Percentiles rank a stretch among this genome's conserved stretches.
Evolutionary conservation across 768 basidiomycete species (phyloP).

Genomic region (Boletus sensibilis): DNA sequence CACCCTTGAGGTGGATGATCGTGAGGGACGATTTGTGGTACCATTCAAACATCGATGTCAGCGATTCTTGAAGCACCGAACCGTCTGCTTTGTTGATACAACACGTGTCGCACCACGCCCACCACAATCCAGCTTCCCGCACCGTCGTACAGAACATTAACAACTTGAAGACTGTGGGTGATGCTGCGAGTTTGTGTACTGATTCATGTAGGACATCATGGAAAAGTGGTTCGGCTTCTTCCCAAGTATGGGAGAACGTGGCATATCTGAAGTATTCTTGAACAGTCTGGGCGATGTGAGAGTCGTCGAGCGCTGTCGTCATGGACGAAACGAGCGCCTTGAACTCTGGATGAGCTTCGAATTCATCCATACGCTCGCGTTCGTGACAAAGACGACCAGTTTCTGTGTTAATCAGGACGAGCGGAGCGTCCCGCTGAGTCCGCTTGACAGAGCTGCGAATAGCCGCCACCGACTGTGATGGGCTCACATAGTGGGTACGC

Average conservation of each 20-base stretch:
- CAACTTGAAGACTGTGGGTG: background rate
- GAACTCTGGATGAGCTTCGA: too few species aligned
- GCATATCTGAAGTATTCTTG: background rate
- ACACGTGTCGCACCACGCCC: background rate
- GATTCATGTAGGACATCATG: background rate
- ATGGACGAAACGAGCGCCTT: too few species aligned
- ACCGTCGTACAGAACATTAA: background rate
- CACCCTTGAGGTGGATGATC: too few species aligned
- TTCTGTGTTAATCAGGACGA: background rate
- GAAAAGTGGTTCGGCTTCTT: background rate
- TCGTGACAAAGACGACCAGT: background rate
- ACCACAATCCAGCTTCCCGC: background rate
- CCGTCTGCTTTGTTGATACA: background rate
- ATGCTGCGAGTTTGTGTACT: background rate
- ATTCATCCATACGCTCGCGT: too few species aligned
- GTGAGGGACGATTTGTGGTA: too few species aligned
- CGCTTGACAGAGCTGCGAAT: background rate
- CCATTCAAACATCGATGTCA: background rate
- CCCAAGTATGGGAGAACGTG: constrained; percentile 9
- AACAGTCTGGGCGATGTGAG: background rate
- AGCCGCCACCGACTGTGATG: too few species aligned
- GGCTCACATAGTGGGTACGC: too few species aligned
- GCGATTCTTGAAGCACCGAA: background rate
- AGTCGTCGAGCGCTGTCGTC: background rate
- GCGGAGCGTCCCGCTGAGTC: background rate